Conservation (phyloP, 768 basidiomycete genomes). For the Pleurotus eryngii region DNA sequence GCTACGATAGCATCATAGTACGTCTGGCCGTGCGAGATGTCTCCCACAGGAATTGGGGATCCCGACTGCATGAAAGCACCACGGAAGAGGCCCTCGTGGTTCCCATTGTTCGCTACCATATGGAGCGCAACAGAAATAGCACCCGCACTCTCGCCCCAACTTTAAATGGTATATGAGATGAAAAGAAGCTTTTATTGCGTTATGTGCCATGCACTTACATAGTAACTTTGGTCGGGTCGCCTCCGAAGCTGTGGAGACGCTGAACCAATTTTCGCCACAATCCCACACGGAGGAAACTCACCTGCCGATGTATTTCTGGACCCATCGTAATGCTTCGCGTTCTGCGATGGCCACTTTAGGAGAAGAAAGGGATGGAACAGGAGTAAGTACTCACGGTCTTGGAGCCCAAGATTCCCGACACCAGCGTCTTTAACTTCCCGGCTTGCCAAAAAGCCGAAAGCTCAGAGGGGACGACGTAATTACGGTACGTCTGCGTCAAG, state of each 20-base stretch:
- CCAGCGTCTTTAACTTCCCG: constrained; percentile 49
- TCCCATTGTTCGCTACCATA: constrained; percentile 43
- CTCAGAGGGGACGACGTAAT: constrained; percentile 16
- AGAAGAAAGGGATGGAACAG: not conserved
- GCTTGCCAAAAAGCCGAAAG: constrained; percentile 50
- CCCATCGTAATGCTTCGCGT: constrained; percentile 57
- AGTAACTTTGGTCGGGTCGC: constrained; percentile 59
- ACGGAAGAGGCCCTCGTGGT: constrained; percentile 44
- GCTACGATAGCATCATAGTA: constrained; percentile 42
- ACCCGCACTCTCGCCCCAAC: constrained; percentile 45
- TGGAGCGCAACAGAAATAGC: constrained; percentile 52
- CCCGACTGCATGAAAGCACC: constrained; percentile 52
- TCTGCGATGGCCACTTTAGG: constrained; percentile 30
- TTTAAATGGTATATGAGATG: constrained; percentile 8
- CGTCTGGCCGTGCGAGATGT: constrained; percentile 38
- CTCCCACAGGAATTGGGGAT: constrained; percentile 39
- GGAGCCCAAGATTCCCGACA: constrained; percentile 63
- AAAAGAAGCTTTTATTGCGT: too few relatives aligned
- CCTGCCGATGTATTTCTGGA: constrained; percentile 57
- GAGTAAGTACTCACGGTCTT: constrained; percentile 47
- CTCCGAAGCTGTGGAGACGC: constrained; percentile 44
- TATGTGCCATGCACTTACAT: constrained; percentile 32
- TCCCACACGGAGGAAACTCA: not conserved
- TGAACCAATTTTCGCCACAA: not conserved
- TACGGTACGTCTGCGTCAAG: too few relatives aligned